Evolutionary conservation across 768 basidiomycete species (phyloP), one percentile per base, ranked within the genome.

Genomic region (Kwoniella sp.): DNA sequence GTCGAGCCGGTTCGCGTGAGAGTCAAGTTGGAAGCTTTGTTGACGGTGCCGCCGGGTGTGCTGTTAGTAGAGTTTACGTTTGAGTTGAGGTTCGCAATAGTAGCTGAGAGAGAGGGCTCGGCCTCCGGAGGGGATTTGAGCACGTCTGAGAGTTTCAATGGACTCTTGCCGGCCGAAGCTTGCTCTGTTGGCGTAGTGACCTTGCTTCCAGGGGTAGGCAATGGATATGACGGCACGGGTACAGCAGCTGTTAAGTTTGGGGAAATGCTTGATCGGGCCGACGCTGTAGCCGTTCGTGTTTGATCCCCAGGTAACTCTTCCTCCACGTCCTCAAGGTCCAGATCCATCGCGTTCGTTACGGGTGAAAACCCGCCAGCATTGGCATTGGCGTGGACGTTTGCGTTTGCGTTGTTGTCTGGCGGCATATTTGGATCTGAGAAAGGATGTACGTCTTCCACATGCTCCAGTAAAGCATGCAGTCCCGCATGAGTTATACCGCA

Each of bases 401-500:
- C 29, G 25, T 10, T 52, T 25, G 47, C 46, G 52, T 29, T 44
- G 19, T 30, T 60, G 54, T 59, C 33, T 48, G 64, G 55, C 6
- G 65, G 67, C 54, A 63, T 67, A 47, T 74, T 65, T 24, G 69
- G 58, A 40, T 73, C 68, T 15, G 55, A 53, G 62, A 72, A 73
- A 21, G 77, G 75, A 60, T 77, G 77, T 13, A 62, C 60, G 29
- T 77, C 75, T 40, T 77, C 76, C 21, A 79, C 78, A 55, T 79
- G 78, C 58, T 79, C 78, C 44, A 79, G 53, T 17, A 79, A 58
- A 22, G 71, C 77, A 53, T 79, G 78, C 24, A 79, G 58, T 15
- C 72, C 74, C 12, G 60, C 65, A 55, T 75, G 73, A 0, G 68
- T 68, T 30, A 64, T 57, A 13, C 72, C 73, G 52, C 78, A 79